Evolutionary conservation across 2,329 filamentous ascomycete genomes (phyloP).

Genomic region (Tympanopsis confertula): DNA sequence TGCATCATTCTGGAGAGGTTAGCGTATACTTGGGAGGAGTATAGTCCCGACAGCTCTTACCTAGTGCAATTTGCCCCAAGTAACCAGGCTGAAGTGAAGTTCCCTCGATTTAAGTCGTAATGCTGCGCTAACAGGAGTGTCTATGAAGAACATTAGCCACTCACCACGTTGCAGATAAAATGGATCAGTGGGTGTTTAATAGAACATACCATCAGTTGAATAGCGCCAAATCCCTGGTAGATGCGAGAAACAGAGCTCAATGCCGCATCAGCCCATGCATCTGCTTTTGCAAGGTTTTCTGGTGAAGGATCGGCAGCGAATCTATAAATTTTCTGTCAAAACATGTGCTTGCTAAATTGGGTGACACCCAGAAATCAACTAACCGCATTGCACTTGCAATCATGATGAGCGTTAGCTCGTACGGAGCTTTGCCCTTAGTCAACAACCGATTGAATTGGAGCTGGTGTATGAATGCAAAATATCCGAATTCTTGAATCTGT

Average conservation of each 20-base stretch:
- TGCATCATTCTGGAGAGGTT: constrained; percentile 4
- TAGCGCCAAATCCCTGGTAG: constrained; percentile 3
- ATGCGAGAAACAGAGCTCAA: constrained; percentile 2
- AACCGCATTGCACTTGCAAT: constrained; percentile 3
- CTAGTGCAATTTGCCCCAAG: constrained; percentile 6
- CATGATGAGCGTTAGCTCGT: constrained; percentile 2
- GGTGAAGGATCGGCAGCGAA: background rate
- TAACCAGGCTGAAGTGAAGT: constrained; percentile 6
- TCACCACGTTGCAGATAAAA: background rate
- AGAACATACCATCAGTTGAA: constrained; percentile 3
- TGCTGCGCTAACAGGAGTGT: constrained; percentile 5
- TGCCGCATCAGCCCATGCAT: constrained; percentile 5
- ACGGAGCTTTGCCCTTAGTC: constrained; percentile 3
- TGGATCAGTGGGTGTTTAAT: background rate
- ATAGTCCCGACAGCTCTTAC: constrained; percentile 1
- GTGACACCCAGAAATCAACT: background rate
- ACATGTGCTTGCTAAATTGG: background rate
- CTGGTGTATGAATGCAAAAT: constrained; percentile 5
- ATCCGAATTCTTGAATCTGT: constrained; percentile 4
- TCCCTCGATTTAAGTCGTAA: constrained; percentile 6
- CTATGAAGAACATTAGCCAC: background rate
- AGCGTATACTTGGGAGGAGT: background rate
- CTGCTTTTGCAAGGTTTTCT: background rate
- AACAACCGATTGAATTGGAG: constrained; percentile 4
- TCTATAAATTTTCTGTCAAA: background rate